A percentile compares a stretch with the other conserved stretches of the same genome.
Conservation (phyloP, 441 rosid species). For the Metrosideros polymorpha region DNA sequence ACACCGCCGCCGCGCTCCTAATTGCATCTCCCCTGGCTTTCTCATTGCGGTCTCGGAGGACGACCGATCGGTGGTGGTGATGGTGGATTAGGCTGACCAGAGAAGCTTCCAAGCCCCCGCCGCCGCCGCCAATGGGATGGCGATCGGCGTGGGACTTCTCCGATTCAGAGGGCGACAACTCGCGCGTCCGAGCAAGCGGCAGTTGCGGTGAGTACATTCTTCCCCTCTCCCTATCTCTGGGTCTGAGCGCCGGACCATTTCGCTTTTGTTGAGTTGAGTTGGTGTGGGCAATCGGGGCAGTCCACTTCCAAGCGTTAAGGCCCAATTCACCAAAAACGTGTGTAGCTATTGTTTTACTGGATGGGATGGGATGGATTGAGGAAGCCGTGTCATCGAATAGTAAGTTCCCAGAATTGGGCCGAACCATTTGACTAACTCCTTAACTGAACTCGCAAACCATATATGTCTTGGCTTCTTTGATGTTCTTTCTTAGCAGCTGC, state of each 20-base stretch:
- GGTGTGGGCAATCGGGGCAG: background rate
- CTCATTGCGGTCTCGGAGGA: slow-evolving; percentile 50
- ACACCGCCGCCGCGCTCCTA: slow-evolving; percentile 43
- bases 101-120: slow-evolving; percentile 44
- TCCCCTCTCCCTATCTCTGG: background rate
- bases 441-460: background rate
- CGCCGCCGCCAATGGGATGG: background rate
- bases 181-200: slow-evolving; percentile 29
- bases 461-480: background rate
- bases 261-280: background rate
- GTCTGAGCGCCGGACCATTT: background rate
- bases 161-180: slow-evolving; percentile 10
- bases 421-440: background rate
- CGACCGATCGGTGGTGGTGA: slow-evolving; percentile 43
- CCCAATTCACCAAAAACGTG: background rate
- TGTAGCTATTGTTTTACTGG: too few relatives aligned
- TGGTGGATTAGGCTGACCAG: slow-evolving; percentile 49
- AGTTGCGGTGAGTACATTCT: slow-evolving; percentile 31
- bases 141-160: slow-evolving; percentile 26
- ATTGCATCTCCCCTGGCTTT: slow-evolving; percentile 71
- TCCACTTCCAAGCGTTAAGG: background rate
- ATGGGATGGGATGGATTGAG: too few relatives aligned
- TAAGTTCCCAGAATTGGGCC: background rate
- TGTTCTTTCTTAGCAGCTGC: background rate
- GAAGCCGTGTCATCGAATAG: too few relatives aligned